Evolutionary conservation across 176 grass and related monocot genomes (phyloP).

Genomic region (Oryza officinalis): DNA sequence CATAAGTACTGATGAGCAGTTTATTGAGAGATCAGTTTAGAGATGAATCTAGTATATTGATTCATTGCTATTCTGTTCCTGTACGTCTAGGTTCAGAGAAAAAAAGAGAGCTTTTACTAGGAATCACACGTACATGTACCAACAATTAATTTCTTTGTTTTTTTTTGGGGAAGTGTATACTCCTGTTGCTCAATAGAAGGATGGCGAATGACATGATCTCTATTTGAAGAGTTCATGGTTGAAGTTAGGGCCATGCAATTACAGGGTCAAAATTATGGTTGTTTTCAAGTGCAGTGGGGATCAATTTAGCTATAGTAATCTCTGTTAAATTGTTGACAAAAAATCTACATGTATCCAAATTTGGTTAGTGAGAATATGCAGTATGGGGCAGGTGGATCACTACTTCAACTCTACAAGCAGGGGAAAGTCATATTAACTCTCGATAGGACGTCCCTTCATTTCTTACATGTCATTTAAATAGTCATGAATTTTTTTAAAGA

Average conservation of each 20-base stretch:
- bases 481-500: too few species aligned
- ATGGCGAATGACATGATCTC: background rate
- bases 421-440: too few species aligned
- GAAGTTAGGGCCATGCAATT: background rate
- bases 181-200: background rate
- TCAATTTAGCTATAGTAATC: background rate
- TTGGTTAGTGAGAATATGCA: background rate
- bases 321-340: background rate
- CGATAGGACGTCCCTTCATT: fast-evolving
- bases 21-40: background rate
- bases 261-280: background rate
- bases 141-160: too few species aligned
- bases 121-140: too few species aligned
- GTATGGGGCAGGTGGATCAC: background rate
- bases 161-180: background rate
- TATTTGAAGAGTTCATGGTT: background rate
- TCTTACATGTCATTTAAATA: too few species aligned
- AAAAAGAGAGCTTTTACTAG: background rate
- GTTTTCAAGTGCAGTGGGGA: background rate
- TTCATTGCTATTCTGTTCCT: background rate
- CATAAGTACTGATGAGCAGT: background rate
- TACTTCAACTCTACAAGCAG: background rate
- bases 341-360: background rate
- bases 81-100: background rate
- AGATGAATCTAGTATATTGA: background rate